Evolutionary conservation across 140 eudicot species (phyloP), one percentile per base, ranked within the genome.

Genomic region (Erigeron philadelphicus): DNA sequence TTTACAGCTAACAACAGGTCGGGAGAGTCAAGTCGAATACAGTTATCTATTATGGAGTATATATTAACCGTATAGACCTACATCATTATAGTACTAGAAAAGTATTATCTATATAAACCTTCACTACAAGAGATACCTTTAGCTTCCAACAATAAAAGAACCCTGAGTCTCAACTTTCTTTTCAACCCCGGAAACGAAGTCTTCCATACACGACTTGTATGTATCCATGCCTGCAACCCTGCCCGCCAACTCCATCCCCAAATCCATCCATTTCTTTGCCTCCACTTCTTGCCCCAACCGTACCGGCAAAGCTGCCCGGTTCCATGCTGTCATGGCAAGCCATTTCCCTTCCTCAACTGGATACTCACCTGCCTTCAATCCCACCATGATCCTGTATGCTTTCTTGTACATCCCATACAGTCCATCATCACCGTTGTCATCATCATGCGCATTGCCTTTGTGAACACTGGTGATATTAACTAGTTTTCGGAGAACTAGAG

Each of bases 281-380:
- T 75, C 85, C 69, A 69, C 88, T 75, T 18, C 72, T 65, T 80
- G 84, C 79, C 96, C 98, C 79, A 88, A 70, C 82, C 90, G 86
- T 42, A 84, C 78, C 0, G 95, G 93, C 48, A 83, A 73, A 61
- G 95, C 93, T 78, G 96, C 96, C 57, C 96, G 81, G 68, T 92
- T 92, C 98, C 98, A 88, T 2, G 96, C 96, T 35, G 98, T 84
- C 77, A 77, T 88, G 10, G 95, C 87, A 16, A 92, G 95, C 96
- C 98, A 92, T 77, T 92, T 92, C 61, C 90, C 96, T 79, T 88
- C 98, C 72, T 82, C 96, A 61, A 78, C 68, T 4, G 96, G 96
- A 75, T 81, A 92, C 63, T 88, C 96, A 17, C 96, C 93, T 17
- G 83, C 88, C 79, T 74, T 86, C 72, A 92, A 62, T 46, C 98